Base-by-base conservation (phyloP, 805 yeast genomes). In the Kregervanrija fluxuum region DNA sequence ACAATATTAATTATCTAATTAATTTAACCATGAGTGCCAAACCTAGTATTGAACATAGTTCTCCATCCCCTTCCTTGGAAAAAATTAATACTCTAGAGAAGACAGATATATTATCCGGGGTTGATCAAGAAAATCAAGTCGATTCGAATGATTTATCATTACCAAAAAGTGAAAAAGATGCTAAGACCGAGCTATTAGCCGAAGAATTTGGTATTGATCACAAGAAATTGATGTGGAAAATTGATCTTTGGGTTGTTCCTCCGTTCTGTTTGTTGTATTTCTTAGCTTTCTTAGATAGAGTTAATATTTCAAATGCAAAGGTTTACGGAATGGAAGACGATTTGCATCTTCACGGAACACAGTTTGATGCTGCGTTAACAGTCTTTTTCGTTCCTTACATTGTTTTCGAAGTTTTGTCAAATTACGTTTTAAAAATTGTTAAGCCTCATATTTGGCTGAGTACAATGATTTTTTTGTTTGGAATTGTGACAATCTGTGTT, bases 301-400 rank as follows among this genome's bases (percentile, higher is more conserved):
- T 85, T 47, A 86, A 86, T 60, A 83, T 86, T 49, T 79, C 90
- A 30, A 85, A 86, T 62, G 95, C 95, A 8, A 79, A 79, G 48
- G 74, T 82, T 44, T 85, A 84, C 56, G 88, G 88, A 11, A 68
- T 86, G 68, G 70, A 70, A 15, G 62, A 55, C 1, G 84, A 79
- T 46, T 61, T 86, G 33, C 54, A 69, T 14, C 66, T 86, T 36
- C 60, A 62, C 2, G 82, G 82, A 8, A 70, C 71, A 52, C 81
- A 83, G 54, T 83, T 71, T 66, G 79, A 81, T 56, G 71, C 70
- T 32, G 82, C 84, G 3, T 69, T 84, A 51, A 79, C 86, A 6
- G 74, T 83, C 9, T 83, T 84, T 61, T 84, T 82, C 52, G 81
- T 82, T 11, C 88, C 88, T 8, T 84, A 84, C 56, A 67, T 82